Percentiles rank a stretch among this genome's conserved stretches.
Evolutionary conservation across 768 basidiomycete genomes (phyloP).

Genomic region (Galerina sulciceps): DNA sequence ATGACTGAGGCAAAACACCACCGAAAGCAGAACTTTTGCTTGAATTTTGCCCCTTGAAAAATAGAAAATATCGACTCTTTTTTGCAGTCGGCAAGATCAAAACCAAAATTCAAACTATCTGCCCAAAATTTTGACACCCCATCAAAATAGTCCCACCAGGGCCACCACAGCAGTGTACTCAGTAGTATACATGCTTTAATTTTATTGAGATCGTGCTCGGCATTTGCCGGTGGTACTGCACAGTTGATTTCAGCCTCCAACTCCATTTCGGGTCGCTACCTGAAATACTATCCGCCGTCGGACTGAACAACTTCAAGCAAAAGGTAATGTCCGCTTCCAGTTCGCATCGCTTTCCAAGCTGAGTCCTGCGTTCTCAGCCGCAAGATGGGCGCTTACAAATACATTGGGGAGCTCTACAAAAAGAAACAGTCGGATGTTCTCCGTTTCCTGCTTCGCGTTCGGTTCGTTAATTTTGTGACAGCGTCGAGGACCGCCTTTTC

Average conservation of each 20-base stretch:
- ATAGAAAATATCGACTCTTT: no score
- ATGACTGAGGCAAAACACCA: no score
- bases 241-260: slow-evolving; percentile 39
- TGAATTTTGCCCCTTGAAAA: no score
- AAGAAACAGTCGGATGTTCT: slow-evolving; percentile 98
- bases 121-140: no score
- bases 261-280: slow-evolving; percentile 18
- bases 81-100: no score
- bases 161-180: no score
- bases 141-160: no score
- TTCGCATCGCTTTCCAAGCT: slow-evolving; percentile 14
- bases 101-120: no score
- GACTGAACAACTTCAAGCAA: slow-evolving; percentile 42
- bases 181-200: no score
- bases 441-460: slow-evolving; percentile 96
- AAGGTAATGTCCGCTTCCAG: slow-evolving; percentile 35
- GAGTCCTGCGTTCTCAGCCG: slow-evolving; percentile 33
- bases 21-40: no score
- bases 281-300: slow-evolving; percentile 30
- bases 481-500: not conserved
- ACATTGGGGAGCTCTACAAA: slow-evolving; percentile 96
- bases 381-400: slow-evolving; percentile 95
- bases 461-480: slow-evolving; percentile 52
- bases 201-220: no score
- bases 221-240: slow-evolving; percentile 40